Percentiles rank a stretch among this genome's conserved stretches.
Conservation (phyloP, 2,329 filamentous ascomycete genomes). For the Talaromyces albobiverticillius region DNA sequence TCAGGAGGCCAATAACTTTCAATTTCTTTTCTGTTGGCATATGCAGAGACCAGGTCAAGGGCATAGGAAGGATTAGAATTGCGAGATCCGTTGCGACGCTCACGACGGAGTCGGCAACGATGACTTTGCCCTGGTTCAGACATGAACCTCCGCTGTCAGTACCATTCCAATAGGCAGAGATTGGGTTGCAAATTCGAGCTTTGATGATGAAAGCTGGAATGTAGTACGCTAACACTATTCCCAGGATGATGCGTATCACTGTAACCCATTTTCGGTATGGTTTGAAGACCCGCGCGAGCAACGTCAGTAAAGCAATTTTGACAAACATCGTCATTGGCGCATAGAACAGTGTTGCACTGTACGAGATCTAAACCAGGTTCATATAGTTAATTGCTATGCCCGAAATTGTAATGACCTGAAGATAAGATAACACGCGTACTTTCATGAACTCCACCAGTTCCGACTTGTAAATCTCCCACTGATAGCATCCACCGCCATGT, state of each 20-base stretch:
- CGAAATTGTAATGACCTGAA: no score
- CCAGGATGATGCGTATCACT: constrained; percentile 35
- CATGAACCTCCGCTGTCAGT: constrained; percentile 23
- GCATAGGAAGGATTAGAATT: constrained; percentile 35
- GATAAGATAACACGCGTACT: no score
- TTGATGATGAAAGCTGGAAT: constrained; percentile 35
- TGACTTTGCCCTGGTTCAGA: constrained; percentile 34
- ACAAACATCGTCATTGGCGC: constrained; percentile 39
- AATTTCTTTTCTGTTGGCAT: constrained; percentile 36
- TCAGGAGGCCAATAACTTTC: constrained; percentile 35
- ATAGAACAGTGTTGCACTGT: constrained; percentile 38
- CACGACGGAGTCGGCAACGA: constrained; percentile 39
- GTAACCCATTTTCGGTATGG: constrained; percentile 32
- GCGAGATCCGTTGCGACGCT: constrained; percentile 36
- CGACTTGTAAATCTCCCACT: constrained; percentile 21
- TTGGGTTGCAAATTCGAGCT: constrained; percentile 36
- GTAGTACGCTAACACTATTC: constrained; percentile 34
- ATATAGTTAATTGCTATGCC: no score
- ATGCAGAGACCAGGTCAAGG: constrained; percentile 39
- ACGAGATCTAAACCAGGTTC: constrained; percentile 25
- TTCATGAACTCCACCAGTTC: constrained; percentile 26
- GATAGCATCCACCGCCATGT: constrained; percentile 36
- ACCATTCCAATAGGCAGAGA: constrained; percentile 35
- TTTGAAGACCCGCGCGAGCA: constrained; percentile 37
- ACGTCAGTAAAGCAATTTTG: constrained; percentile 37